Evolutionary conservation across 768 basidiomycete genomes (phyloP).

Genomic region (Antrodiella citrinella): DNA sequence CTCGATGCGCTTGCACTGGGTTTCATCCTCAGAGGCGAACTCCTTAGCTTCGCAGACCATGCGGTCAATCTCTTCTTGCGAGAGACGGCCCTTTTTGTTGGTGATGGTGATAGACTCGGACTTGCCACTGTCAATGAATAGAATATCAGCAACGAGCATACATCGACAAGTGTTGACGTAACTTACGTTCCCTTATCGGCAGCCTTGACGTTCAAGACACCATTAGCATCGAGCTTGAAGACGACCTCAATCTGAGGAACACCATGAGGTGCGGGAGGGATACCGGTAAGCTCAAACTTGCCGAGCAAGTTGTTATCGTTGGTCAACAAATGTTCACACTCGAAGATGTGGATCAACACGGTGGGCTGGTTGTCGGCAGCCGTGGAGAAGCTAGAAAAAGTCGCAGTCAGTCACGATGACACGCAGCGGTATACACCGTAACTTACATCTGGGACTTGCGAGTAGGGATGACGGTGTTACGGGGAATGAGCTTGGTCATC

Average conservation of each 20-base stretch:
- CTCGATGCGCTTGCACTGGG: slow-evolving; percentile 76
- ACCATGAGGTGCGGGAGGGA: slow-evolving; percentile 93
- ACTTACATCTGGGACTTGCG: slow-evolving; percentile 88
- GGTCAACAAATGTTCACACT: slow-evolving; percentile 94
- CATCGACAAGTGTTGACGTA: slow-evolving; percentile 11
- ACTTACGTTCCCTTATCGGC: slow-evolving; percentile 82
- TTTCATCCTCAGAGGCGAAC: slow-evolving; percentile 72
- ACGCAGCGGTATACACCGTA: background rate
- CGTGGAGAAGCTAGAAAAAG: slow-evolving; percentile 47
- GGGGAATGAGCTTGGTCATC: slow-evolving; percentile 94
- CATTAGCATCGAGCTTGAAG: slow-evolving; percentile 57
- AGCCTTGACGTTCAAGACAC: slow-evolving; percentile 79
- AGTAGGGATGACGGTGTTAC: slow-evolving; percentile 98
- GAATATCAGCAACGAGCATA: background rate
- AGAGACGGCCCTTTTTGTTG: slow-evolving; percentile 86
- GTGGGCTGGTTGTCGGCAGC: slow-evolving; percentile 91
- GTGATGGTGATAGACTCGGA: slow-evolving; percentile 87
- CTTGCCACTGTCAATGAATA: slow-evolving; percentile 49
- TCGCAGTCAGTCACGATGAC: slow-evolving; percentile 16
- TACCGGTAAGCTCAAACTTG: slow-evolving; percentile 89
- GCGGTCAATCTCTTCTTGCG: slow-evolving; percentile 68
- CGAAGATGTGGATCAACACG: slow-evolving; percentile 94
- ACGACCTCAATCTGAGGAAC: slow-evolving; percentile 96
- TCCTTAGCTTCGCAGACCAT: slow-evolving; percentile 94
- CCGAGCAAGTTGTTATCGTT: slow-evolving; percentile 99